These are phyloP conservation scores for Penicillium riverlandense DNA, from an alignment of 495 filamentous ascomycete species.

Conservation along the genomic window DNA sequence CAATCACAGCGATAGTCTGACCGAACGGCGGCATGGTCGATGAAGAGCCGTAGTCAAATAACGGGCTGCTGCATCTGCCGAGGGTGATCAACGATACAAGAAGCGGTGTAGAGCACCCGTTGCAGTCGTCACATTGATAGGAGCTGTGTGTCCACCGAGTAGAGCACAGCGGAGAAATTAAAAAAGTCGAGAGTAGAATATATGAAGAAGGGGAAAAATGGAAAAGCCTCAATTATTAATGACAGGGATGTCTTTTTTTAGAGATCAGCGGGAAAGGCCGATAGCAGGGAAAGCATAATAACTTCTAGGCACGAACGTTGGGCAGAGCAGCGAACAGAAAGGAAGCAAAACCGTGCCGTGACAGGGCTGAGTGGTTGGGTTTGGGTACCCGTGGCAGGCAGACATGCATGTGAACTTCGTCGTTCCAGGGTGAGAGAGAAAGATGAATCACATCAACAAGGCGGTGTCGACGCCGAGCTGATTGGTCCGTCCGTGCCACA, in stretches of 20 bases:
- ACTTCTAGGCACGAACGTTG: constrained; percentile 12
- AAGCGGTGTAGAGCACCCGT: constrained; percentile 12
- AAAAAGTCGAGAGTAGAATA: no score
- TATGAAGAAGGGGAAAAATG: not conserved
- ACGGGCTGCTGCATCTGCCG: not conserved
- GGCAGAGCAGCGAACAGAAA: constrained; percentile 21
- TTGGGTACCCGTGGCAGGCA: constrained; percentile 19
- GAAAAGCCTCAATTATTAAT: constrained; percentile 1
- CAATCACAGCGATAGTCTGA: constrained; percentile 82
- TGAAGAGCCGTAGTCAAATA: constrained; percentile 11
- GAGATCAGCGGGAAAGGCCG: no score
- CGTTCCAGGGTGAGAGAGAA: no score
- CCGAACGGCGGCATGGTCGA: constrained; percentile 41
- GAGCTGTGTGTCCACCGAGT: no score
- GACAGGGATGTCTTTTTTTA: no score
- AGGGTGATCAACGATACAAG: not conserved
- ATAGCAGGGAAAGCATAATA: constrained; percentile 9
- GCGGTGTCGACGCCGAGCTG: no score
- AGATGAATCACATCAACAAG: no score
- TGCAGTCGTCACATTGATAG: no score
- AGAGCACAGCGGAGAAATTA: no score
- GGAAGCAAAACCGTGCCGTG: not conserved
- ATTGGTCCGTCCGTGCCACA: no score
- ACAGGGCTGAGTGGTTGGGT: constrained; percentile 21
- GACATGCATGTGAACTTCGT: no score